Base-by-base conservation (phyloP, 148 eudicot species). In the Rhododendron vialii region DNA sequence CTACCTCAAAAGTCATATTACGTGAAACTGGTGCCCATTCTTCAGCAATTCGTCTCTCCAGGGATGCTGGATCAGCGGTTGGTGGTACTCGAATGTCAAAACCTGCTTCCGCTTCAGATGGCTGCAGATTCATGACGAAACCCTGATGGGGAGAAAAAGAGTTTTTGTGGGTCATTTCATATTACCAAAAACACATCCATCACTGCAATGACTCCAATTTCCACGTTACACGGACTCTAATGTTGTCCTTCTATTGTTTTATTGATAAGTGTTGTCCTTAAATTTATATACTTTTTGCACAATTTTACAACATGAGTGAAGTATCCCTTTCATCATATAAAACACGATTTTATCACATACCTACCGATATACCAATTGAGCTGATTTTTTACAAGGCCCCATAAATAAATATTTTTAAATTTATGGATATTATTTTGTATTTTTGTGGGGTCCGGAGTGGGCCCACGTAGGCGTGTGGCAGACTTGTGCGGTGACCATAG, bases 1-100 rank as follows among this genome's bases (percentile, higher is more conserved):
- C 80, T 86, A 95, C 99, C 99, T 94, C 95, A 88, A 90, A 97
- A 77, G 96, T 95, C 98, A 97, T 95, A 90, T 95, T 97, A 14
- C 98, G 96, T n/a, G 96, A 88, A 91, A 91, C 90, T 81, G 98
- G 98, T 30, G 99, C 99, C 99, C 99, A 97, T 89, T 97, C 99
- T 78, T 97, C 98, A 73, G 92, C 90, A 51, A 97, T 92, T 85
- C 98, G 91, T 71, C 88, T 92, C 86, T 90, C 93, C 84, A 97
- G 82, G 50, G 98, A 89, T 83, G 83, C 92, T 87, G 88, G 89
- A 88, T 95, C 94, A 81, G 94, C 94, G 59, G 94, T 95, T 82
- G 98, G 98, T 75, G 99, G 99, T 63, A 95, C 93, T 85, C 99
- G 92, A 35, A 97, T 91, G 89, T 97, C 98, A 89, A 97, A 94